Evolutionary conservation across 75 land plant genomes (phyloP).

Genomic region (Larix kaempferi): DNA sequence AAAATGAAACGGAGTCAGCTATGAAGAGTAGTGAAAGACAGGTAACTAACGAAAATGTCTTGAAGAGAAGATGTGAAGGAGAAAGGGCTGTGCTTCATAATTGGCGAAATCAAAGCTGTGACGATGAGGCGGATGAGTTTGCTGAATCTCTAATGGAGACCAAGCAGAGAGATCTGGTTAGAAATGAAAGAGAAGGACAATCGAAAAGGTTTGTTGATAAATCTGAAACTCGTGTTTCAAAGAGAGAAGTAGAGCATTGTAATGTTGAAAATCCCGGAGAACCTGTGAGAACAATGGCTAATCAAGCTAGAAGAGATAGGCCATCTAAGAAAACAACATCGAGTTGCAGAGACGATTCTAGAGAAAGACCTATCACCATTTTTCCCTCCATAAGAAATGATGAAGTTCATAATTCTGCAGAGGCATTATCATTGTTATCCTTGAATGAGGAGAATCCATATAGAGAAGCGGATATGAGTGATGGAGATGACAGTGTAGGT

Average conservation of each 20-base stretch:
- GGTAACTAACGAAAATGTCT: neutral
- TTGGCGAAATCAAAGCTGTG: constrained; percentile 6
- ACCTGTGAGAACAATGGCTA: neutral
- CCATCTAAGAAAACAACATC: neutral
- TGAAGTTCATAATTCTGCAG: constrained; percentile 4
- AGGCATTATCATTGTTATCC: constrained; percentile 10
- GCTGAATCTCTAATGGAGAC: no score
- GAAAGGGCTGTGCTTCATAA: constrained; percentile 8
- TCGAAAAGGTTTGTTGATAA: neutral
- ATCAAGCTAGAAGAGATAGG: constrained; percentile 5
- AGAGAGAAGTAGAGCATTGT: neutral
- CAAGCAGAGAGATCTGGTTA: neutral
- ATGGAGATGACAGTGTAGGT: constrained; percentile 18
- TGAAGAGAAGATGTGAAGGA: constrained; percentile 6
- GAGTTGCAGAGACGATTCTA: neutral
- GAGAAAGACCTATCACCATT: neutral
- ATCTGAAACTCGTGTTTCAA: neutral
- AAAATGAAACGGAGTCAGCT: neutral
- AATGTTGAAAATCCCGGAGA: neutral
- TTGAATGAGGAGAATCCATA: constrained; percentile 15
- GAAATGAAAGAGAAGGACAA: constrained; percentile 23
- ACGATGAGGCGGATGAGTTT: neutral
- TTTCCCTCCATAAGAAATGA: neutral
- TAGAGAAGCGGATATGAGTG: constrained; percentile 17
- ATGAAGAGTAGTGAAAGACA: neutral